phyloP scores from a whole-genome alignment of 2,329 filamentous ascomycete species.

The Xylariales sp. region DNA sequence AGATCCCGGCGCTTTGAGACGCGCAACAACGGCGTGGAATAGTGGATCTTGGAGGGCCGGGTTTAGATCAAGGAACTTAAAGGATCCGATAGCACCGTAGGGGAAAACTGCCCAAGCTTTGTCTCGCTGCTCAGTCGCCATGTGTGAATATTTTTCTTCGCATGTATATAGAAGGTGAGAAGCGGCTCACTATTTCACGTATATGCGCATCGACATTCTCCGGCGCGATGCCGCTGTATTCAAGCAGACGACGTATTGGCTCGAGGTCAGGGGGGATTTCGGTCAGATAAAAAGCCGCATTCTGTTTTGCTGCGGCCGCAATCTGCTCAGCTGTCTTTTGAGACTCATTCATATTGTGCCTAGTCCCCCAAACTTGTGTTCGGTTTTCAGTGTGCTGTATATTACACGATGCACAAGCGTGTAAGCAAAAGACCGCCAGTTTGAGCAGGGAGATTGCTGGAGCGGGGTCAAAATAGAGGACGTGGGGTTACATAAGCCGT shows the following conservation, averaged over 20 bases:
- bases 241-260: neutral
- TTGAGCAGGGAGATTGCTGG: no score
- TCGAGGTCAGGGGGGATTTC: slow-evolving; percentile 7
- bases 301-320: slow-evolving; percentile 6
- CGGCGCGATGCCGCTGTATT: neutral
- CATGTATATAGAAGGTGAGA: neutral
- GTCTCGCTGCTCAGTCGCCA: neutral
- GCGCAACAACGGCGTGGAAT: neutral
- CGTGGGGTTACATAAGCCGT: no score
- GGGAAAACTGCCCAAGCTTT: slow-evolving; percentile 1
- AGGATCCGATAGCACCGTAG: slow-evolving; percentile 6
- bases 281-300: slow-evolving; percentile 4
- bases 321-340: neutral
- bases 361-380: neutral
- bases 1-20: neutral
- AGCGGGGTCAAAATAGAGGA: no score
- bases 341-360: slow-evolving; percentile 1
- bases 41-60: neutral
- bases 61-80: slow-evolving; percentile 1
- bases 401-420: no score
- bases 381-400: no score
- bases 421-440: no score
- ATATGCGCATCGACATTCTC: neutral
- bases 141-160: neutral
- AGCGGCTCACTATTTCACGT: neutral